Conservation (phyloP, 2,329 filamentous ascomycete species). For the Aspergillus sp. region DNA sequence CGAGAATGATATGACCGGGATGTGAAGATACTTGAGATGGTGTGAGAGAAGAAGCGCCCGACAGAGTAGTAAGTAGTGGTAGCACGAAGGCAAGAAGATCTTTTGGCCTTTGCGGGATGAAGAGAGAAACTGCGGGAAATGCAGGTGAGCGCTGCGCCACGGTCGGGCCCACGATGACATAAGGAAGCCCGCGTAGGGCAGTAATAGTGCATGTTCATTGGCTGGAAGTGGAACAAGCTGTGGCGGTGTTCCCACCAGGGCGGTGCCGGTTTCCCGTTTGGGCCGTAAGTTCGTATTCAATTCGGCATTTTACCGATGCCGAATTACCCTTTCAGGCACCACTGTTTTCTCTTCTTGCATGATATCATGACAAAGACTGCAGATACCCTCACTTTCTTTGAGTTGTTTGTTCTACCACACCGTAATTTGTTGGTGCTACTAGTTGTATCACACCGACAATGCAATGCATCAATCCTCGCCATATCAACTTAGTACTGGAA, state of each 20-base stretch:
- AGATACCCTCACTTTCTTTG: no score
- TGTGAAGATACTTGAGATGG: neutral
- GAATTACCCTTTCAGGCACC: neutral
- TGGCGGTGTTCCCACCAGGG: neutral
- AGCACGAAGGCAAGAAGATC: no score
- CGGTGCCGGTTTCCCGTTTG: conserved; percentile 1
- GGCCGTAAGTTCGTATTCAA: neutral
- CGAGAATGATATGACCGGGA: neutral
- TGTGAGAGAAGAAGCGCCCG: neutral
- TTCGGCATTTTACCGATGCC: neutral
- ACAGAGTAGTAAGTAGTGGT: no score
- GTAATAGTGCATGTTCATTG: neutral
- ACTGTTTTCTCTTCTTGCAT: neutral
- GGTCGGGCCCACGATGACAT: neutral
- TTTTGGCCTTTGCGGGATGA: no score
- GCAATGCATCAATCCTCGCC: no score
- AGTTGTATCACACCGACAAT: no score
- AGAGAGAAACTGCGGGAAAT: no score
- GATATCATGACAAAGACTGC: no score
- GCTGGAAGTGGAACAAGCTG: neutral
- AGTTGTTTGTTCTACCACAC: no score
- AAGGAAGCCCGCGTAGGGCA: neutral
- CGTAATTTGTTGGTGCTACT: no score
- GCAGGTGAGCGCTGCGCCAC: neutral
- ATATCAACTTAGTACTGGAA: no score